Evolutionary conservation across 139 green algal genomes (phyloP).

Genomic region (Chlamydomonas sp.): DNA sequence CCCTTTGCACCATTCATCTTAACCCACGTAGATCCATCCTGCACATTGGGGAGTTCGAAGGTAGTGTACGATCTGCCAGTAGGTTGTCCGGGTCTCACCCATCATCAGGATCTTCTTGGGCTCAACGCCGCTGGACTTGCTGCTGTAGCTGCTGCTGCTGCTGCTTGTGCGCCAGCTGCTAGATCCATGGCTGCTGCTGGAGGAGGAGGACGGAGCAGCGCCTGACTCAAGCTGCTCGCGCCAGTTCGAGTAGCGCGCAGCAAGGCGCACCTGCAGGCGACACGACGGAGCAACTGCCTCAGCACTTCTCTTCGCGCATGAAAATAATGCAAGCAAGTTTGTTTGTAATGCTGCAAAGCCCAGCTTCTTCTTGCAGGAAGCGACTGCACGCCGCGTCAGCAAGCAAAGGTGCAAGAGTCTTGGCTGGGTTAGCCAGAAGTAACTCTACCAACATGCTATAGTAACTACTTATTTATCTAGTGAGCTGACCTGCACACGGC

Average conservation of each 20-base stretch:
- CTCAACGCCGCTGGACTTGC: background rate
- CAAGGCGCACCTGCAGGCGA: background rate
- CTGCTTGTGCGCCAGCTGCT: background rate
- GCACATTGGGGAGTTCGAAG: too few species aligned
- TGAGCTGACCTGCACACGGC: conserved; percentile 10
- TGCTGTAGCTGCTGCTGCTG: conserved; percentile 4
- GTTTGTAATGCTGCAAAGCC: background rate
- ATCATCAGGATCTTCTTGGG: conserved; percentile 93
- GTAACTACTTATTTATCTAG: background rate
- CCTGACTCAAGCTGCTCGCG: conserved; percentile 4
- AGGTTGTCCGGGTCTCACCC: conserved; percentile 58
- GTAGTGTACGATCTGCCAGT: too few species aligned
- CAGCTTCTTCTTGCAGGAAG: background rate
- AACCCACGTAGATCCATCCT: too few species aligned
- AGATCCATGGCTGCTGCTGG: too few species aligned
- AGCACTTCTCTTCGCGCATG: background rate
- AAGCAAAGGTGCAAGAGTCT: background rate
- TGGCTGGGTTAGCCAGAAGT: background rate
- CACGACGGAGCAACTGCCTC: too few species aligned
- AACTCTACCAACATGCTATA: too few species aligned
- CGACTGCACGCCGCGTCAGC: background rate
- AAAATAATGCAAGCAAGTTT: background rate
- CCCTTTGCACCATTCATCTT: too few species aligned
- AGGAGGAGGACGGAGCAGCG: too few species aligned
- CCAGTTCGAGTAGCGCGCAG: conserved; percentile 23